A percentile compares a stretch with the other conserved stretches of the same genome.
Evolutionary conservation across 495 filamentous ascomycete genomes (phyloP).

Genomic region (Annulohypoxylon nitens): DNA sequence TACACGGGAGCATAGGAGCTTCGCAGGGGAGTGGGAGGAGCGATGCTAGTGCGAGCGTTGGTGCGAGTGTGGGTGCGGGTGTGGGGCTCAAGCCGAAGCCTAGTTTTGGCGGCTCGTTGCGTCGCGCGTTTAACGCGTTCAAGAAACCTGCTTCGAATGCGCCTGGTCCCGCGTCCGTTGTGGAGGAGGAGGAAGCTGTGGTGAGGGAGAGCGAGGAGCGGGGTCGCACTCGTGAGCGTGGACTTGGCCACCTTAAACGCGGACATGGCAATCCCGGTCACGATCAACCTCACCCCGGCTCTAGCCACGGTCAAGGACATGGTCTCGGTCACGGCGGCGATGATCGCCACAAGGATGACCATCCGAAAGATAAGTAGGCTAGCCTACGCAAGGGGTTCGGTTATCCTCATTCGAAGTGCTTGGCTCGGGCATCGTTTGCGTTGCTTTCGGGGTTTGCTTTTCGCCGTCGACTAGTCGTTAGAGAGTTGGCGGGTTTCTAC

Average conservation of each 20-base stretch:
- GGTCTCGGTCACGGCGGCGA: neutral
- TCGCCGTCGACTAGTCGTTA: neutral
- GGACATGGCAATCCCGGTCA: neutral
- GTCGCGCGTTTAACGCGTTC: constrained; percentile 38
- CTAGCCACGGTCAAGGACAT: neutral
- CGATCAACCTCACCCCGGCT: neutral
- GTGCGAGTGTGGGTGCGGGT: neutral
- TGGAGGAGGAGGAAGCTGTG: constrained; percentile 2
- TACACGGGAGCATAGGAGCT: neutral
- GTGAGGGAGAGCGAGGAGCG: neutral
- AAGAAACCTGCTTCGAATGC: constrained; percentile 1
- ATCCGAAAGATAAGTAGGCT: neutral
- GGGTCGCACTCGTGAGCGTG: neutral
- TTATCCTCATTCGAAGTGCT: neutral
- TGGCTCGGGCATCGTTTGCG: neutral
- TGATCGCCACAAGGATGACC: neutral
- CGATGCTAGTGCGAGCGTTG: neutral
- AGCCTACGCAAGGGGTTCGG: neutral
- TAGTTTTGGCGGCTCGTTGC: constrained; percentile 34
- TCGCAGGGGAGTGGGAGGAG: neutral
- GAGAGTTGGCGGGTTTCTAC: neutral
- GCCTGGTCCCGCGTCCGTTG: neutral
- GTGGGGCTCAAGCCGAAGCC: neutral
- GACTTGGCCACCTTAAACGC: neutral
- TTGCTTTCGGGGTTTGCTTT: neutral